These are phyloP conservation scores for Cryptosporidium baileyi DNA, from an alignment of 169 alveolate species.

Conservation along the genomic window DNA sequence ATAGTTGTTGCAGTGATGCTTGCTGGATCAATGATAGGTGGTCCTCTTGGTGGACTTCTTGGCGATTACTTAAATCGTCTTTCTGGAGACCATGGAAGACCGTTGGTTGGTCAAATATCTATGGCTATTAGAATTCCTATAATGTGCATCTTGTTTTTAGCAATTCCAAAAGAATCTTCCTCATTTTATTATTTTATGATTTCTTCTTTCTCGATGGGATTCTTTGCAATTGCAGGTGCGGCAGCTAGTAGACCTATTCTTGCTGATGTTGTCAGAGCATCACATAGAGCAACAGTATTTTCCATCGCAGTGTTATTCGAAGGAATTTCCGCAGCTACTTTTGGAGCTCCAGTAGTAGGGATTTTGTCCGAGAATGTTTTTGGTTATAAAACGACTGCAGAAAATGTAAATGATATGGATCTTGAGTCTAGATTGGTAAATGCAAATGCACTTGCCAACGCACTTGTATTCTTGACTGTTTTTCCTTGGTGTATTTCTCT, in stretches of 20 bases:
- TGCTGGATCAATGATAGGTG: constrained; percentile 87
- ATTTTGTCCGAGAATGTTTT: constrained; percentile 84
- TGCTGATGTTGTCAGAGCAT: constrained; percentile 87
- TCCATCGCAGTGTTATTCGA: constrained; percentile 85
- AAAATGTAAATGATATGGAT: constrained; percentile 81
- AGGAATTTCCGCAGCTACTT: constrained; percentile 85
- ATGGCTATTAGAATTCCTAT: constrained; percentile 78
- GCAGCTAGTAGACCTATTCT: constrained; percentile 88
- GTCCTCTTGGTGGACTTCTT: constrained; percentile 86
- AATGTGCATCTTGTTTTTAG: constrained; percentile 77
- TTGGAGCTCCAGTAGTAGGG: constrained; percentile 89
- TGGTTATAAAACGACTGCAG: constrained; percentile 81
- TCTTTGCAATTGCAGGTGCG: constrained; percentile 88
- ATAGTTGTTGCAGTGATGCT: constrained; percentile 81
- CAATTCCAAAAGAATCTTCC: constrained; percentile 73
- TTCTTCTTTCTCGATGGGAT: constrained; percentile 81
- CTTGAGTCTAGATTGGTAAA: constrained; percentile 78
- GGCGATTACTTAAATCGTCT: constrained; percentile 83
- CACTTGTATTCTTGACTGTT: constrained; percentile 79
- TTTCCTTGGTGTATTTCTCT: constrained; percentile 85
- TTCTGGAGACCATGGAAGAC: constrained; percentile 85
- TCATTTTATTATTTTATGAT: constrained; percentile 69
- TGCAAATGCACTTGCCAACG: constrained; percentile 85
- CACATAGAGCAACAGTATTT: constrained; percentile 86
- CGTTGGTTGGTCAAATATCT: constrained; percentile 82